phyloP scores from a whole-genome alignment of 352 stramenopile genomes.

The Plasmopara muralis region DNA sequence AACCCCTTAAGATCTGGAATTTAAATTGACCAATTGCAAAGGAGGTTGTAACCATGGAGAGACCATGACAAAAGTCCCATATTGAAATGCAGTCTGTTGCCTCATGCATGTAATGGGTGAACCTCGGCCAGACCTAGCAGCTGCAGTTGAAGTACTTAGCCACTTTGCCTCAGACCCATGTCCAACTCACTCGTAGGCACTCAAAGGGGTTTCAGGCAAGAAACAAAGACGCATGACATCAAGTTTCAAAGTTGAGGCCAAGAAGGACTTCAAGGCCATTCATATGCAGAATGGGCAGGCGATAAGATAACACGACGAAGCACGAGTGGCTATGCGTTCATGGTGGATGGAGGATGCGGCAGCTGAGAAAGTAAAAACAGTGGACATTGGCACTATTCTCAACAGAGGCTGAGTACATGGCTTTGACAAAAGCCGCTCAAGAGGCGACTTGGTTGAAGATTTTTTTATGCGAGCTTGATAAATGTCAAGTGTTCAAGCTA shows the following conservation, averaged over 20 bases:
- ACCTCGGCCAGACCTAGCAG: neutral
- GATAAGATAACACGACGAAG: neutral
- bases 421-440: neutral
- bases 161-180: neutral
- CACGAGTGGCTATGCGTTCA: neutral
- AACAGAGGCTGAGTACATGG: neutral
- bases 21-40: neutral
- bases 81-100: neutral
- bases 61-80: neutral
- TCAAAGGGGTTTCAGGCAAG: neutral
- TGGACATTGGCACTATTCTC: neutral
- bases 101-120: neutral
- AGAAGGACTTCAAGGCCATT: neutral
- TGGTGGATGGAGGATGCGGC: neutral
- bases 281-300: neutral
- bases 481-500: too few relatives aligned
- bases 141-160: neutral
- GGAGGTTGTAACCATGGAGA: neutral
- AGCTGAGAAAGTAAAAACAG: neutral
- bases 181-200: neutral
- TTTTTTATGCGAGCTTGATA: neutral
- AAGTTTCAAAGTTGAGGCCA: neutral
- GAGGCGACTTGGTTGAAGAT: neutral
- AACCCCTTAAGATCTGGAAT: neutral
- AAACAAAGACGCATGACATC: neutral